A percentile compares a stretch with the other conserved stretches of the same genome.
Conservation (phyloP, 257 asterid genomes). For the Solanum pimpinellifolium region DNA sequence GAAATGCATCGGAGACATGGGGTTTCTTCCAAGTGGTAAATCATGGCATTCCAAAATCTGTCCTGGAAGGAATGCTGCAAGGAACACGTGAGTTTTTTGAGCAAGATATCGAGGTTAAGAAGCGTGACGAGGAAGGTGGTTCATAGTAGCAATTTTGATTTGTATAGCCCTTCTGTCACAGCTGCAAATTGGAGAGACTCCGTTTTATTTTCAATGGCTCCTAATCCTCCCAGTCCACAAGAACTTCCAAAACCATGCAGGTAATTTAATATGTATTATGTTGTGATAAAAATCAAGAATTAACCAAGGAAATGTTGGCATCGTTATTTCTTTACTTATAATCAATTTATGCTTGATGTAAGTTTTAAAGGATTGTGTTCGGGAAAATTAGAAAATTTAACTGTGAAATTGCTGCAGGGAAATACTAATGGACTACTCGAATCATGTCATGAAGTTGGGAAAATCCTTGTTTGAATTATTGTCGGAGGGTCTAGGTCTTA, state of each 20-base stretch:
- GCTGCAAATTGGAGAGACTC: constrained; percentile 48
- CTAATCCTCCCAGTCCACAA: constrained; percentile 31
- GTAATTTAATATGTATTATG: neutral
- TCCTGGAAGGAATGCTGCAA: constrained; percentile 37
- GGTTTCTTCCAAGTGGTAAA: neutral
- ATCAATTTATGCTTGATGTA: too few species aligned
- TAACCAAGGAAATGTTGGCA: too few species aligned
- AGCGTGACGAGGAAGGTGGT: constrained; percentile 24
- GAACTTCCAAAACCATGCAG: constrained; percentile 43
- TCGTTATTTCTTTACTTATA: too few species aligned
- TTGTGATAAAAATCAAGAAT: too few species aligned
- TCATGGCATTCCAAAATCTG: constrained; percentile 40
- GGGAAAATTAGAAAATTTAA: too few species aligned
- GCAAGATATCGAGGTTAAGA: constrained; percentile 43
- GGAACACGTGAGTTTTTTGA: constrained; percentile 48
- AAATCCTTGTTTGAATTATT: constrained; percentile 8
- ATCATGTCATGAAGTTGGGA: constrained; percentile 11
- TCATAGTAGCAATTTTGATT: constrained; percentile 39
- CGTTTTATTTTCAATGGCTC: constrained; percentile 7
- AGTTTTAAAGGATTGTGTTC: too few species aligned
- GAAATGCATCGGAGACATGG: too few species aligned
- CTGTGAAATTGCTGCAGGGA: constrained; percentile 8
- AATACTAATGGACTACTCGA: constrained; percentile 16
- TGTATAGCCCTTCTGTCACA: constrained; percentile 22
- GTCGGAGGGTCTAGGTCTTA: constrained; percentile 22